A percentile compares a stretch with the other conserved stretches of the same genome.
phyloP scores from a whole-genome alignment of 228 moss, liverwort and hornwort species.

The Sphagnum fallax region DNA sequence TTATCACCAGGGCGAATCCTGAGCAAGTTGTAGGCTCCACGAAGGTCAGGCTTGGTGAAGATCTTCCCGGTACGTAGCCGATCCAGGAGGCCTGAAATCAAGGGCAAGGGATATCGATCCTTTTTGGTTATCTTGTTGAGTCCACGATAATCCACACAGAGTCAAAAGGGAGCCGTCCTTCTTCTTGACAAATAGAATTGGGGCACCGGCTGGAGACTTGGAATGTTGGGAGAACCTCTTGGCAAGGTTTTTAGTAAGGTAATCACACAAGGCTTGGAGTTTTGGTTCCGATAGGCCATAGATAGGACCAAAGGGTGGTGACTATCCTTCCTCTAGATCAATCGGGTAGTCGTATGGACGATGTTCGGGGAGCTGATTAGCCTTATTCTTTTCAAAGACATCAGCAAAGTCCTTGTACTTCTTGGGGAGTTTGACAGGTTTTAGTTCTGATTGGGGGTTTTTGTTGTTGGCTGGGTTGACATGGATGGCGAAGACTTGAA shows the following conservation, averaged over 20 bases:
- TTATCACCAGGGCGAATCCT: not conserved
- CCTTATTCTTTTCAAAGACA: too few species aligned
- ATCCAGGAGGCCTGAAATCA: conserved; percentile 4
- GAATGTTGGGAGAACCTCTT: not conserved
- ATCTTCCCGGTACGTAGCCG: not conserved
- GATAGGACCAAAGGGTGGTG: too few species aligned
- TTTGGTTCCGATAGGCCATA: not conserved
- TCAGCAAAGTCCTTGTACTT: too few species aligned
- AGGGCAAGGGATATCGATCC: conserved; percentile 1
- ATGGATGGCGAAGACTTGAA: too few species aligned
- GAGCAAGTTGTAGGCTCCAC: conserved; percentile 6
- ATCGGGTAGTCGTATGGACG: too few species aligned
- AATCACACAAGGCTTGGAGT: not conserved
- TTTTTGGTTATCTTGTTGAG: conserved; percentile 7
- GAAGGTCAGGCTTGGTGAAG: conserved; percentile 7
- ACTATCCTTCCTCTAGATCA: too few species aligned
- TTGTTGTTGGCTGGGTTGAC: too few species aligned
- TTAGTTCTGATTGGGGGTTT: too few species aligned
- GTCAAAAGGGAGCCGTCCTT: conserved; percentile 2
- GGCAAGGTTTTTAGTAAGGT: not conserved
- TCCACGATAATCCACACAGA: conserved; percentile 7
- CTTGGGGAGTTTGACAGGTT: too few species aligned
- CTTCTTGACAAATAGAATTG: conserved; percentile 1
- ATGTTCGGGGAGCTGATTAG: too few species aligned
- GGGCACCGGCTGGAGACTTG: not conserved